These are phyloP conservation scores for Coemansia sp. DNA, from an alignment of 192 early-diverging fungal genomes.

Conservation along the genomic window DNA sequence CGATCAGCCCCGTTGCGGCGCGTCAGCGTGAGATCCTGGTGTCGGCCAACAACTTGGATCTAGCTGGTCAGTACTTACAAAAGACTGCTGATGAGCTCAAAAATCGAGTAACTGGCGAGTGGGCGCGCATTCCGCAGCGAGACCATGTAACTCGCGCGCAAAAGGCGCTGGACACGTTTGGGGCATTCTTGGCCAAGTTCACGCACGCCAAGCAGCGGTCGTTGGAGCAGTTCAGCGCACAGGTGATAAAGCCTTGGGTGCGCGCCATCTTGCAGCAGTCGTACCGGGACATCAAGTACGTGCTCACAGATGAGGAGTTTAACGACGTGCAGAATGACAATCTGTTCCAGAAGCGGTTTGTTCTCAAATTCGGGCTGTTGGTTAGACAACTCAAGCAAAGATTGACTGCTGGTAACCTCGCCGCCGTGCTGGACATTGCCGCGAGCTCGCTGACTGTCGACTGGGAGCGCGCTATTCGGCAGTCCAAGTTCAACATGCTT, in stretches of 20 bases:
- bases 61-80: conserved; percentile 77
- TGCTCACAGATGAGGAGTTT: conserved; percentile 91
- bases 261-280: conserved; percentile 77
- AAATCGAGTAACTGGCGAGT: conserved; percentile 55
- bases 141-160: conserved; percentile 8
- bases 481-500: conserved; percentile 88
- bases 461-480: conserved; percentile 84
- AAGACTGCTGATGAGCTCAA: conserved; percentile 70
- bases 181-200: conserved; percentile 30
- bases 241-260: conserved; percentile 78
- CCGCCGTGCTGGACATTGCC: conserved; percentile 60
- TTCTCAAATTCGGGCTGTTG: conserved; percentile 63
- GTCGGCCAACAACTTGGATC: conserved; percentile 86
- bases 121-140: conserved; percentile 23
- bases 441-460: conserved; percentile 75
- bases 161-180: conserved; percentile 31
- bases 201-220: conserved; percentile 58
- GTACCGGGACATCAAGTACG: conserved; percentile 86
- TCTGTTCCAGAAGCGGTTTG: conserved; percentile 80
- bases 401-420: conserved; percentile 70
- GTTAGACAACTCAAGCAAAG: conserved; percentile 44
- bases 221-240: conserved; percentile 79
- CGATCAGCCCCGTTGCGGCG: conserved; percentile 9
- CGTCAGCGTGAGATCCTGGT: conserved; percentile 54
- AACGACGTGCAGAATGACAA: conserved; percentile 77